A percentile compares a stretch with the other conserved stretches of the same genome.
Conservation (phyloP, 192 early-diverging fungal species). For the Coemansia sp. region DNA sequence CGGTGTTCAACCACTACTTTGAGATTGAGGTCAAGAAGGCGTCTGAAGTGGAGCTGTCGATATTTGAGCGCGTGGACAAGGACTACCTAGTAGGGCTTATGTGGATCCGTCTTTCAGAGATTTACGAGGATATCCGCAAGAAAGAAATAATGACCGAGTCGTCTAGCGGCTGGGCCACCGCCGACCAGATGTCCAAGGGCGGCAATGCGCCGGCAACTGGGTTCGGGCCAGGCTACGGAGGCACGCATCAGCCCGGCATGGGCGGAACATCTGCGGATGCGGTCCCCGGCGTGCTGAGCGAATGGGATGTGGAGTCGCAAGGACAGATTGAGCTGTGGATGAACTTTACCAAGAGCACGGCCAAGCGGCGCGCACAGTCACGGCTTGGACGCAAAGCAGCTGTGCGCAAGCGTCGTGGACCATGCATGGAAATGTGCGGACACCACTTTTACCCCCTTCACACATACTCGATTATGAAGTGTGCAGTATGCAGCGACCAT, state of each 20-base stretch:
- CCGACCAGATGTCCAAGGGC: slow-evolving; percentile 43
- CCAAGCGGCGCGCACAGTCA: slow-evolving; percentile 47
- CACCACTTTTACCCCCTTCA: slow-evolving; percentile 90
- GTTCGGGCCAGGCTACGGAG: slow-evolving; percentile 9
- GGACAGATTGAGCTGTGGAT: slow-evolving; percentile 85
- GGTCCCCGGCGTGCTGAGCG: slow-evolving; percentile 47
- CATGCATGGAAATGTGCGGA: slow-evolving; percentile 83
- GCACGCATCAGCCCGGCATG: background rate
- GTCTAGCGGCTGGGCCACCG: slow-evolving; percentile 55
- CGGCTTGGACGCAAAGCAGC: slow-evolving; percentile 73
- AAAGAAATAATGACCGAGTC: slow-evolving; percentile 61
- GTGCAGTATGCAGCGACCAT: slow-evolving; percentile 93
- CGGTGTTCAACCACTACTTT: slow-evolving; percentile 81
- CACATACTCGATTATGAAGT: slow-evolving; percentile 98
- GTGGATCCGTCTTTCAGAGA: slow-evolving; percentile 93
- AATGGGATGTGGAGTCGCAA: slow-evolving; percentile 83
- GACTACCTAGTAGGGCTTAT: slow-evolving; percentile 75
- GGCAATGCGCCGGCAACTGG: background rate
- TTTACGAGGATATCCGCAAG: slow-evolving; percentile 81
- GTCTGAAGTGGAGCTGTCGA: slow-evolving; percentile 86
- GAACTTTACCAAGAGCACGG: slow-evolving; percentile 70
- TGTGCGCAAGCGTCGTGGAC: slow-evolving; percentile 76
- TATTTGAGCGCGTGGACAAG: slow-evolving; percentile 80
- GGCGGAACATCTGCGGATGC: slow-evolving; percentile 2
- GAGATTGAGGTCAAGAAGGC: slow-evolving; percentile 86